phyloP scores from a whole-genome alignment of 2,329 filamentous ascomycete genomes.

The Penicillium sp. region DNA sequence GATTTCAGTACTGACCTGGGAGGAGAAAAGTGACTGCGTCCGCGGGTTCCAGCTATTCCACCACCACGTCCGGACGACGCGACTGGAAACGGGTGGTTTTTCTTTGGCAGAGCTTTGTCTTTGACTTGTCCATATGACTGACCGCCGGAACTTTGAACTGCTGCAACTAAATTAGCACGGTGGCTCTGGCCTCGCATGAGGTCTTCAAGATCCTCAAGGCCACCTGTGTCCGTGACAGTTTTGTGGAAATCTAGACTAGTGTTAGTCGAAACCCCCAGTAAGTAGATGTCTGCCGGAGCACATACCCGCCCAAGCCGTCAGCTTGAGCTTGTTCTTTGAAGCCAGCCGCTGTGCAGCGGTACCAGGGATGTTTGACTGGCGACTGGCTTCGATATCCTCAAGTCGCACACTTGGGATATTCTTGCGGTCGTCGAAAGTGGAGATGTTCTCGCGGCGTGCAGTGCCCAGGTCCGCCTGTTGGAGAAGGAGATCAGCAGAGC shows the following conservation, averaged over 20 bases:
- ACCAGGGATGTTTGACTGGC: slow-evolving; percentile 31
- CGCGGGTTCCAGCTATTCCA: slow-evolving; percentile 25
- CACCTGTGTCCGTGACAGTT: slow-evolving; percentile 29
- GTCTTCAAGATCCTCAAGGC: slow-evolving; percentile 31
- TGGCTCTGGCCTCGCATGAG: slow-evolving; percentile 42
- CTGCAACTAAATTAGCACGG: slow-evolving; percentile 28
- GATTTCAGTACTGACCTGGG: not conserved
- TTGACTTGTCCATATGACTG: not conserved
- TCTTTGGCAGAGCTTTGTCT: not conserved
- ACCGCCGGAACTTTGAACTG: not conserved
- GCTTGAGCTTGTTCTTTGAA: slow-evolving; percentile 22
- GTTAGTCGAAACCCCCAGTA: not conserved
- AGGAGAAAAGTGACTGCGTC: slow-evolving; percentile 21
- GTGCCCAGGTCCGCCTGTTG: slow-evolving; percentile 40
- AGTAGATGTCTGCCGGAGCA: not conserved
- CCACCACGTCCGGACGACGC: slow-evolving; percentile 23
- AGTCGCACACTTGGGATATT: slow-evolving; percentile 13
- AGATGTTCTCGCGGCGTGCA: slow-evolving; percentile 37
- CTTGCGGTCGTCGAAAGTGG: slow-evolving; percentile 28
- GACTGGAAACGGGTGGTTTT: not conserved
- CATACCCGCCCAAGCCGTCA: slow-evolving; percentile 38
- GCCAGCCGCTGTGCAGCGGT: slow-evolving; percentile 29
- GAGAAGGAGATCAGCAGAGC: slow-evolving; percentile 1
- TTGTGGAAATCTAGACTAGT: slow-evolving; percentile 30
- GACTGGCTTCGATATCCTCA: slow-evolving; percentile 28